Conservation (phyloP, 2,329 filamentous ascomycete genomes). For the Lachnum nothofagi region DNA sequence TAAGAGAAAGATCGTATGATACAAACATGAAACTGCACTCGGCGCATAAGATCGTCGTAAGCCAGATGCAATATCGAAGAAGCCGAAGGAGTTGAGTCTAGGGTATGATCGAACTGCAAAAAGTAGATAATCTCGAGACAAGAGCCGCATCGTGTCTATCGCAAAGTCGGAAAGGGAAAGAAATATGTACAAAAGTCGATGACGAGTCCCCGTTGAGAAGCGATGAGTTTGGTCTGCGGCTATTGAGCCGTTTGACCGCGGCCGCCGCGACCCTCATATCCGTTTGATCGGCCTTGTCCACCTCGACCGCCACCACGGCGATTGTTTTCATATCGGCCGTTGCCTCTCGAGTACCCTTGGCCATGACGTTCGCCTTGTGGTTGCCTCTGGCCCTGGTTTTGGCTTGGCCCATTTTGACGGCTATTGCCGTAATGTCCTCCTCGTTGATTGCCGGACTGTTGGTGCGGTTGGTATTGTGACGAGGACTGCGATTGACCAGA, state of each 20-base stretch:
- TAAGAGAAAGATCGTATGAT: constrained; percentile 33
- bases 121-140: constrained; percentile 19
- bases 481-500: constrained; percentile 19
- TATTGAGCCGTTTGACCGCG: constrained; percentile 32
- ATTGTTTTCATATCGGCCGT: constrained; percentile 23
- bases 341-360: constrained; percentile 28
- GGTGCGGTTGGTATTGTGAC: constrained; percentile 20
- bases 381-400: constrained; percentile 26
- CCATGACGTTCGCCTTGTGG: constrained; percentile 26
- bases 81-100: constrained; percentile 11
- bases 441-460: constrained; percentile 25
- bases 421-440: constrained; percentile 25
- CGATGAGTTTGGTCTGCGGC: background rate
- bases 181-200: constrained; percentile 33
- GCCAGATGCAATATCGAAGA: constrained; percentile 18
- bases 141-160: constrained; percentile 28
- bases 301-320: constrained; percentile 29
- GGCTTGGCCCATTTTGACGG: constrained; percentile 25
- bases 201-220: constrained; percentile 10
- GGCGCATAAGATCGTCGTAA: constrained; percentile 17
- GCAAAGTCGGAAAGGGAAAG: constrained; percentile 25
- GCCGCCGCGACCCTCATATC: constrained; percentile 31
- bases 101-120: constrained; percentile 16
- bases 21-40: constrained; percentile 29
- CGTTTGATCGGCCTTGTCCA: constrained; percentile 27